Conservation (phyloP, 345 rosid genomes). For the Nasturtium officinale region DNA sequence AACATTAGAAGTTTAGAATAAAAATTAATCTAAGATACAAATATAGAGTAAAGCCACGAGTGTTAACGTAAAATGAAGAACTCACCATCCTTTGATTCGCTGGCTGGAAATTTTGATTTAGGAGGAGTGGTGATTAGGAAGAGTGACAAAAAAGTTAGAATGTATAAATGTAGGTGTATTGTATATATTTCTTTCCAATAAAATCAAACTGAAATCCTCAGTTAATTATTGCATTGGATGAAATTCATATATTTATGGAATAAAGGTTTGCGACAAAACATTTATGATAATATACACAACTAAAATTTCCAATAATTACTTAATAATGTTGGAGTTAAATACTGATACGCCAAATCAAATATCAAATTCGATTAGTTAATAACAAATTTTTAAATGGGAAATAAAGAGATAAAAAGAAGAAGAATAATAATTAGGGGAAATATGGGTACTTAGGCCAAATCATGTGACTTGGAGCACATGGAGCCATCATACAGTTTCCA, state of each 20-base stretch:
- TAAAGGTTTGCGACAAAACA: background rate
- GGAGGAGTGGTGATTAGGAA: background rate
- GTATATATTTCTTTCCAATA: background rate
- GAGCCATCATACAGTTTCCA: slow-evolving; percentile 34
- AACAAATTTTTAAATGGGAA: background rate
- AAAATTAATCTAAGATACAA: background rate
- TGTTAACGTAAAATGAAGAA: no score
- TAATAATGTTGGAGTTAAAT: slow-evolving; percentile 22
- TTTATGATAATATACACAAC: background rate
- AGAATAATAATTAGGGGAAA: slow-evolving; percentile 5
- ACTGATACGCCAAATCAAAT: slow-evolving; percentile 33
- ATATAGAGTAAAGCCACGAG: background rate
- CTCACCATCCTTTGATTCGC: no score
- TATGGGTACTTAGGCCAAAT: slow-evolving; percentile 33
- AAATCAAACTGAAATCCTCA: background rate
- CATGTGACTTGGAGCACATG: slow-evolving; percentile 45
- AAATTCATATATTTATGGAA: background rate
- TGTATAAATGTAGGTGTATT: no score
- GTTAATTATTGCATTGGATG: background rate
- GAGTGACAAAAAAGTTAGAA: no score
- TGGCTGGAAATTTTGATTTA: no score
- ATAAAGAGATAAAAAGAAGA: background rate
- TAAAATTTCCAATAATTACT: slow-evolving; percentile 14
- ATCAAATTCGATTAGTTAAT: slow-evolving; percentile 11
- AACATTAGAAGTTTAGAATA: background rate